Conservation (phyloP, 1,139 yeast species). For the Pichia sp. region DNA sequence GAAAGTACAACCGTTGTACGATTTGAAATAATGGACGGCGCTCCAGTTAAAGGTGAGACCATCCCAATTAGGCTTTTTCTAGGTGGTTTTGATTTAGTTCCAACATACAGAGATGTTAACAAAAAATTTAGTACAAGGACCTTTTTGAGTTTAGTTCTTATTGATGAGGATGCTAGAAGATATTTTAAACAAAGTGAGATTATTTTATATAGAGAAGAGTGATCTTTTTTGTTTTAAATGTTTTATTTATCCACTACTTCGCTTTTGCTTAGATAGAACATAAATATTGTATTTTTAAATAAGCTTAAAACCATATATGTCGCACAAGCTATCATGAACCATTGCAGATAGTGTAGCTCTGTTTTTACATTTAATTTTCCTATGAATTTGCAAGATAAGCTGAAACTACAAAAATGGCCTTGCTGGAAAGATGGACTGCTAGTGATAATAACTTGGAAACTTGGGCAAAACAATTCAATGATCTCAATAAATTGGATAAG, state of each 20-base stretch:
- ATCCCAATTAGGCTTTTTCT: constrained; percentile 87
- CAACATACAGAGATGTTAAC: constrained; percentile 80
- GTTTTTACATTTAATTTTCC: too few species aligned
- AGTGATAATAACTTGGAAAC: too few species aligned
- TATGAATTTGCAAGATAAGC: too few species aligned
- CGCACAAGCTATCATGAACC: too few species aligned
- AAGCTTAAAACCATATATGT: too few species aligned
- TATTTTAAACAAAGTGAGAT: constrained; percentile 95
- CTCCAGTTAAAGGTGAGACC: constrained; percentile 96
- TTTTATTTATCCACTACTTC: not conserved
- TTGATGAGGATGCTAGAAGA: constrained; percentile 93
- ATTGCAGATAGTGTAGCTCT: too few species aligned
- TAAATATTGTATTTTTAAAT: too few species aligned
- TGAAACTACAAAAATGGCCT: too few species aligned
- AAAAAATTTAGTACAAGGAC: constrained; percentile 81
- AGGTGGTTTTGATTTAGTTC: constrained; percentile 90
- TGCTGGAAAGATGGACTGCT: too few species aligned
- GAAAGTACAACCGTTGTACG: constrained; percentile 84
- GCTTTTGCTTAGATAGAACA: too few species aligned
- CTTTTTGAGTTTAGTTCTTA: constrained; percentile 78
- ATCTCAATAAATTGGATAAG: not conserved
- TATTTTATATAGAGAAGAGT: constrained; percentile 53
- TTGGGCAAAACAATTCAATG: not conserved
- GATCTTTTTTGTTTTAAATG: not conserved
- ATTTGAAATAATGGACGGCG: constrained; percentile 98